Evolutionary conservation across 495 filamentous ascomycete species (phyloP).

Genomic region (Podospora fimiseda): DNA sequence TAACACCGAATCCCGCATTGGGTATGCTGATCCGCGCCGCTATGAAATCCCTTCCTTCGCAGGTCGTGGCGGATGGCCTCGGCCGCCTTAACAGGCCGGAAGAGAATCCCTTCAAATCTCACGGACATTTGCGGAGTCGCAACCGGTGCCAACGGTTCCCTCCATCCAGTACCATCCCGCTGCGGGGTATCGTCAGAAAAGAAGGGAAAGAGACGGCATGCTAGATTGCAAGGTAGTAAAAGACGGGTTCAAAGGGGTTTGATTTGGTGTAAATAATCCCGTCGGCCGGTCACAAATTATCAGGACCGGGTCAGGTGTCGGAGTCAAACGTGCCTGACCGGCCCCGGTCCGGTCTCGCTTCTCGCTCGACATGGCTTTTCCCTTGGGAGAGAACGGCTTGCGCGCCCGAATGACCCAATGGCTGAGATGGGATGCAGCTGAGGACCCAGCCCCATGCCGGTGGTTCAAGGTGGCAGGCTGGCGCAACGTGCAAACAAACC

Average conservation of each 20-base stretch:
- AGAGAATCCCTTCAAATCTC: constrained; percentile 2
- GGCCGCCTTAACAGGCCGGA: constrained; percentile 1
- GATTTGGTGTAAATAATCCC: not conserved
- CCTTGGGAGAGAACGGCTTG: not conserved
- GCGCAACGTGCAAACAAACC: constrained; percentile 5
- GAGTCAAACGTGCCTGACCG: constrained; percentile 9
- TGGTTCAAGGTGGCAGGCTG: not conserved
- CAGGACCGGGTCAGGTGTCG: constrained; percentile 4
- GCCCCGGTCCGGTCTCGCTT: constrained; percentile 12
- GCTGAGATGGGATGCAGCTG: not conserved
- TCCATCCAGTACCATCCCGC: no score
- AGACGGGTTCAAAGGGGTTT: not conserved
- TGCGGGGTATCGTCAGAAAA: no score
- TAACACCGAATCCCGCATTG: not conserved
- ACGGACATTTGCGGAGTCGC: not conserved
- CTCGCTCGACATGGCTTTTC: no score
- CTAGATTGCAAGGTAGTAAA: constrained; percentile 12
- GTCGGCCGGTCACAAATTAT: constrained; percentile 8
- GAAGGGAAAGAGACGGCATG: not conserved
- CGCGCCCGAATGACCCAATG: not conserved
- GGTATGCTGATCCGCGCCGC: not conserved
- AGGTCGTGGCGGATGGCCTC: not conserved
- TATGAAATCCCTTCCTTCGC: not conserved
- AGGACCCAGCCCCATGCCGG: not conserved
- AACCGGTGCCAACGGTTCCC: not conserved